Conservation (phyloP, 768 basidiomycete species). For the Kwoniella bestiolae region DNA sequence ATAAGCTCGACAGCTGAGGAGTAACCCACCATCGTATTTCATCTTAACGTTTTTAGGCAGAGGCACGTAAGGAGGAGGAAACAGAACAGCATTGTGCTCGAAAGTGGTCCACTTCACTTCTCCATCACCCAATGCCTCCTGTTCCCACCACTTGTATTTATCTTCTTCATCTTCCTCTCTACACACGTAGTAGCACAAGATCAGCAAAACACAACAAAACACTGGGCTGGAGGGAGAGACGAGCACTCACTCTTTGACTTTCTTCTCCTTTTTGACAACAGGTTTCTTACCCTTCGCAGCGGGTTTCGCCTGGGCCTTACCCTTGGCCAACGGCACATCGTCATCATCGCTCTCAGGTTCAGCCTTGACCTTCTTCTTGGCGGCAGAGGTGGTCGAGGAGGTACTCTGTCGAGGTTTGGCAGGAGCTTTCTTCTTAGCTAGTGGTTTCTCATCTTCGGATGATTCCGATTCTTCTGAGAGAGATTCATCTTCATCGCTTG, state of each 20-base stretch:
- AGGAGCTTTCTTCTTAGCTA: constrained; percentile 61
- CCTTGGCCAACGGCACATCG: constrained; percentile 61
- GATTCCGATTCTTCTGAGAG: constrained; percentile 52
- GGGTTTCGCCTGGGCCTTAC: constrained; percentile 62
- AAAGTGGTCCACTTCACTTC: constrained; percentile 92
- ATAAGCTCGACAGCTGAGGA: not conserved
- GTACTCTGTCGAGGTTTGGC: constrained; percentile 60
- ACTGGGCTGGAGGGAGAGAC: no score
- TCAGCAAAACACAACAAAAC: no score
- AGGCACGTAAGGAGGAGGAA: constrained; percentile 91
- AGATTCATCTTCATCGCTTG: constrained; percentile 31
- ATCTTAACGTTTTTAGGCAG: constrained; percentile 83
- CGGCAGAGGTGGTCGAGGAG: constrained; percentile 59
- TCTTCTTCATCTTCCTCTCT: constrained; percentile 71
- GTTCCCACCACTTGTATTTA: constrained; percentile 85
- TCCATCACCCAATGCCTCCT: constrained; percentile 66
- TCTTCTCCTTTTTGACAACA: constrained; percentile 57
- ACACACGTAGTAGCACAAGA: constrained; percentile 57
- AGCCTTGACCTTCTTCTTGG: constrained; percentile 36
- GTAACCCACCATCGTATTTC: constrained; percentile 82
- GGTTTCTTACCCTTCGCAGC: constrained; percentile 56
- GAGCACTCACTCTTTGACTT: constrained; percentile 62
- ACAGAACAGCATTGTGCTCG: constrained; percentile 90
- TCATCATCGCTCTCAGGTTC: constrained; percentile 24
- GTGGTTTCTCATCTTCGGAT: constrained; percentile 58